Conservation (phyloP, 257 asterid genomes). For the Solanum etuberosum region DNA sequence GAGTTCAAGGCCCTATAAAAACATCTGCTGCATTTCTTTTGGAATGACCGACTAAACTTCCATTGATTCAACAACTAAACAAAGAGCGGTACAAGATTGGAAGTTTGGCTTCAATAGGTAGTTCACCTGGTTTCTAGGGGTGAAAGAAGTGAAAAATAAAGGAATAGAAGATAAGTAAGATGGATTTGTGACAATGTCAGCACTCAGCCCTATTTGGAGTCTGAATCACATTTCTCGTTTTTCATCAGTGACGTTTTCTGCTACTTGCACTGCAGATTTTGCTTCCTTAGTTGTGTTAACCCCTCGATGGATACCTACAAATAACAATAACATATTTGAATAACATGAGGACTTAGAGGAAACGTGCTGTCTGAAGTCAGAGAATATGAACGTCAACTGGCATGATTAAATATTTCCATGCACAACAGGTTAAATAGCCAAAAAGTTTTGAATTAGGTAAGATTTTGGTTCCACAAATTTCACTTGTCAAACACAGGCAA, state of each 20-base stretch:
- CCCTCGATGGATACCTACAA: constrained; percentile 19
- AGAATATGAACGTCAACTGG: neutral
- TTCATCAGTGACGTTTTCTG: constrained; percentile 6
- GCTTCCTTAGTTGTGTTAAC: constrained; percentile 2
- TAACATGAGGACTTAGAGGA: neutral
- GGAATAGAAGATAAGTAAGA: neutral
- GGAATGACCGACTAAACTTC: neutral
- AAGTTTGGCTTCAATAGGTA: neutral
- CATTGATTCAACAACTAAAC: neutral
- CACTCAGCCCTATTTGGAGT: neutral
- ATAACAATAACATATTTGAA: neutral
- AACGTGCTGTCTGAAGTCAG: neutral
- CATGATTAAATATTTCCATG: neutral
- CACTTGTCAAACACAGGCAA: neutral
- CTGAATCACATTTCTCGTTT: constrained; percentile 9
- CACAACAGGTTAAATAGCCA: neutral
- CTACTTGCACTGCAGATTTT: constrained; percentile 1
- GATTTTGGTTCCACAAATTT: neutral
- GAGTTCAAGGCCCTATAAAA: neutral
- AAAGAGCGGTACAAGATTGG: neutral
- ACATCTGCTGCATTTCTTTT: neutral
- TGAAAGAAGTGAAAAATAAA: neutral
- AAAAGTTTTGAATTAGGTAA: neutral
- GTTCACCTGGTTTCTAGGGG: neutral
- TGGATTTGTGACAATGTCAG: neutral